Evolutionary conservation across 2,329 filamentous ascomycete genomes (phyloP).

Genomic region (Sporothrix mexicana): DNA sequence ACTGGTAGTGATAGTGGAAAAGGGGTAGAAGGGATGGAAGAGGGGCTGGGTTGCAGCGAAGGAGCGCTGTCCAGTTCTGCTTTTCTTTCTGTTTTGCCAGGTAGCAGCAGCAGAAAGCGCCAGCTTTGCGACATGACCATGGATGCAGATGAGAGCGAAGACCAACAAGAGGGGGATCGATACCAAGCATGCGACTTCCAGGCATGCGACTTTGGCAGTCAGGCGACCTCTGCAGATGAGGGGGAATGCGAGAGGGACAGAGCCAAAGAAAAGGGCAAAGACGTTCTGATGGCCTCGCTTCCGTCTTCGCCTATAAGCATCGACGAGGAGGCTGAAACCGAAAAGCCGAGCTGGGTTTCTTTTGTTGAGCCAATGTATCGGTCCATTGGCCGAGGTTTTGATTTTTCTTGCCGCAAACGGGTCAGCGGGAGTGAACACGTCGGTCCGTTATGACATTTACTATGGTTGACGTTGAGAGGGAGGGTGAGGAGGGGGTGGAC

Average conservation of each 20-base stretch:
- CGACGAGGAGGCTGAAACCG: not conserved
- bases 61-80: not conserved
- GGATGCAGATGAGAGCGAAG: not conserved
- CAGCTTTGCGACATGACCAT: not conserved
- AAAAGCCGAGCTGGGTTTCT: not conserved
- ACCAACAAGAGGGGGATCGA: not conserved
- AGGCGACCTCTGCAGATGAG: not conserved
- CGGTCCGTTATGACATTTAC: constrained; percentile 17
- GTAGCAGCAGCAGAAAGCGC: not conserved
- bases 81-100: not conserved
- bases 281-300: not conserved
- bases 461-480: not conserved
- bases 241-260: not conserved
- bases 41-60: constrained; percentile 1
- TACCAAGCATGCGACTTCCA: not conserved
- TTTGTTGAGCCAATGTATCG: constrained; percentile 8
- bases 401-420: constrained; percentile 18
- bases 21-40: not conserved
- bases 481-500: not conserved
- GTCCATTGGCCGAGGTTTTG: constrained; percentile 13
- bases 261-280: not conserved
- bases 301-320: not conserved
- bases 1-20: not conserved
- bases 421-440: not conserved
- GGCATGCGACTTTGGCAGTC: constrained; percentile 3